Conservation (phyloP, 1,139 yeast species). For the Tardiomyces depauwii region DNA sequence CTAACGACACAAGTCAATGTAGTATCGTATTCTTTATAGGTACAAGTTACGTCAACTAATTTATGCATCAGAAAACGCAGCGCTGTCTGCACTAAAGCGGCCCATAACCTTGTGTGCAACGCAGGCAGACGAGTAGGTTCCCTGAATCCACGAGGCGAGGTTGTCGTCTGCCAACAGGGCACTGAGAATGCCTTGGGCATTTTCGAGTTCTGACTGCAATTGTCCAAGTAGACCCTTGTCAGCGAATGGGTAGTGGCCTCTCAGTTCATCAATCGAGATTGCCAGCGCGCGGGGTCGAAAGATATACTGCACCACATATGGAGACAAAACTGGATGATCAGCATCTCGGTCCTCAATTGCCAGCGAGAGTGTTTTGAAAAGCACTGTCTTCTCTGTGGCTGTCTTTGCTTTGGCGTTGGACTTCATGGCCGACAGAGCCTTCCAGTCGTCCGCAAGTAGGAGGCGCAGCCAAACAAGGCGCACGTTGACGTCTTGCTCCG, state of each 20-base stretch:
- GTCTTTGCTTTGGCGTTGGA: constrained; percentile 36
- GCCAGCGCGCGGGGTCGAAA: neutral
- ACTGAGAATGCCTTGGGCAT: neutral
- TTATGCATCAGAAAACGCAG: neutral
- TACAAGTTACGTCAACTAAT: too few species aligned
- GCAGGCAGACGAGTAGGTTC: constrained; percentile 8
- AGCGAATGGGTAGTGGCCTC: constrained; percentile 13
- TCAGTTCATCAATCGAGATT: neutral
- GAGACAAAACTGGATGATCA: neutral
- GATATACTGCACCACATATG: neutral
- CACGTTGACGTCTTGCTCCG: constrained; percentile 24
- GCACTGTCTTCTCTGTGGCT: constrained; percentile 32
- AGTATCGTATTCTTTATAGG: too few species aligned
- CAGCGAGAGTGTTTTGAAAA: constrained; percentile 24
- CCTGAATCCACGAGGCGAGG: constrained; percentile 15
- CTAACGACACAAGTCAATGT: too few species aligned
- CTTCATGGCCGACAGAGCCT: constrained; percentile 28
- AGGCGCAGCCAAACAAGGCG: constrained; percentile 53
- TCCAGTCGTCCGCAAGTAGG: constrained; percentile 52
- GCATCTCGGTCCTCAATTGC: neutral
- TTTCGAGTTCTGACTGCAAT: constrained; percentile 5
- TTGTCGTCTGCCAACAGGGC: constrained; percentile 6
- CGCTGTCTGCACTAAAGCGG: neutral
- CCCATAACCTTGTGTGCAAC: neutral
- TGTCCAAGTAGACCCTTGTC: constrained; percentile 8